Evolutionary conservation across 2,329 filamentous ascomycete species (phyloP).

Genomic region (Apiospora arundinis): DNA sequence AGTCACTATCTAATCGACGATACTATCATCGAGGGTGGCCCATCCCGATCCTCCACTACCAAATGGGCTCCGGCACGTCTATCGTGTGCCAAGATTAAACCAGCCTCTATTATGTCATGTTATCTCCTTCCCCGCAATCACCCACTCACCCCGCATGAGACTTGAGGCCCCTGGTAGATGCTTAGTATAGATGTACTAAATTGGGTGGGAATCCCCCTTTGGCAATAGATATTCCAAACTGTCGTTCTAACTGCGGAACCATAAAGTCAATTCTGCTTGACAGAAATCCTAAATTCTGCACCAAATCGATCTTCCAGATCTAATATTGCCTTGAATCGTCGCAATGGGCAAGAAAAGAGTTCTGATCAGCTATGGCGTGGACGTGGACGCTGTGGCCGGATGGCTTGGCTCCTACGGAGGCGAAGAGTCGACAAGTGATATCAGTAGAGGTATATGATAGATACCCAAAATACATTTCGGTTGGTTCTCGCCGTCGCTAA

Average conservation of each 20-base stretch:
- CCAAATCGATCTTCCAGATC: not conserved
- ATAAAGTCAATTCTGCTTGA: not conserved
- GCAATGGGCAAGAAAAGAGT: conserved; percentile 24
- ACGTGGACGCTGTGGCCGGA: conserved; percentile 76
- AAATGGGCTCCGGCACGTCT: not conserved
- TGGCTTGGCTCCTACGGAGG: conserved; percentile 80
- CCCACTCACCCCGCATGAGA: not conserved
- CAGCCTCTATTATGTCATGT: not conserved
- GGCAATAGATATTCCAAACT: not conserved
- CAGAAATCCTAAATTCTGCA: not conserved
- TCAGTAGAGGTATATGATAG: conserved; percentile 64
- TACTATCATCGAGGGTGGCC: not conserved
- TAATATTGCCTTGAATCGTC: not conserved
- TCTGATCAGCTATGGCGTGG: conserved; percentile 65
- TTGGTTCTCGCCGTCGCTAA: not conserved
- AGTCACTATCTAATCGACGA: conserved; percentile 5
- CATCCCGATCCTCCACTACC: not conserved
- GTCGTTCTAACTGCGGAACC: not conserved
- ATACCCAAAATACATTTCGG: not conserved
- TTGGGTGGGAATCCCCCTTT: not conserved
- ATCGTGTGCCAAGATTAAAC: conserved; percentile 8
- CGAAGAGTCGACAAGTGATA: conserved; percentile 74
- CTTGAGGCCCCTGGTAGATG: not conserved
- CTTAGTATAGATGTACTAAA: not conserved
- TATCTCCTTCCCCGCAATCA: conserved; percentile 3